These are phyloP conservation scores for Chrysoporthe austroafricana DNA, from an alignment of 2,329 filamentous ascomycete species.

Conservation along the genomic window DNA sequence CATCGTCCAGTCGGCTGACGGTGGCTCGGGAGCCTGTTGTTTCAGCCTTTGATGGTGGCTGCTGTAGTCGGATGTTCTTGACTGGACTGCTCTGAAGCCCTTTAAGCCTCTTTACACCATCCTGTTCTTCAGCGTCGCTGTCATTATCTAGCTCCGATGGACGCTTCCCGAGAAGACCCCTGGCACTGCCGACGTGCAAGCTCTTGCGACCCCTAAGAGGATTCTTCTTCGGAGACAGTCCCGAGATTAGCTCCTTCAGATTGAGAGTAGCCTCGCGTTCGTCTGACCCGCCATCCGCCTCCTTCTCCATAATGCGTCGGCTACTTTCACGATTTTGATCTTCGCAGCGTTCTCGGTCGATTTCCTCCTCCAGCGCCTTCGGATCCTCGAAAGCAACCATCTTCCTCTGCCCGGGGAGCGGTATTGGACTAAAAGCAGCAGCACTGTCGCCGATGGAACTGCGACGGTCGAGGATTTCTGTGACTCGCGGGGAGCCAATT, in stretches of 20 bases:
- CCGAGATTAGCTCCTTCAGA: constrained; percentile 77
- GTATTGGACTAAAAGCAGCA: constrained; percentile 63
- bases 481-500: constrained; percentile 75
- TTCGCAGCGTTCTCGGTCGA: constrained; percentile 64
- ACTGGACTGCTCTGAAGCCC: constrained; percentile 76
- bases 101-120: constrained; percentile 71
- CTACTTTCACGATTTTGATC: constrained; percentile 66
- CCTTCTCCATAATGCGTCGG: constrained; percentile 58
- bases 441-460: constrained; percentile 72
- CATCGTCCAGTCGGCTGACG: constrained; percentile 51
- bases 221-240: constrained; percentile 76
- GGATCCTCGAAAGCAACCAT: constrained; percentile 70
- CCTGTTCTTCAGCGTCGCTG: constrained; percentile 62
- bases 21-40: constrained; percentile 60
- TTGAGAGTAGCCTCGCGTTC: constrained; percentile 68
- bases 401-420: constrained; percentile 40
- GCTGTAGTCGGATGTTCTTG: constrained; percentile 72
- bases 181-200: constrained; percentile 74
- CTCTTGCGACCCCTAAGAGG: constrained; percentile 71
- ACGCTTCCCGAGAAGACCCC: constrained; percentile 73
- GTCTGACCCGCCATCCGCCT: constrained; percentile 52
- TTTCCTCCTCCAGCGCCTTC: constrained; percentile 61
- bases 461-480: constrained; percentile 71
- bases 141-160: constrained; percentile 71
- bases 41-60: constrained; percentile 70